A percentile compares a stretch with the other conserved stretches of the same genome.
phyloP scores from a whole-genome alignment of 2,329 filamentous ascomycete genomes.

The Tolypocladium endophyticum region DNA sequence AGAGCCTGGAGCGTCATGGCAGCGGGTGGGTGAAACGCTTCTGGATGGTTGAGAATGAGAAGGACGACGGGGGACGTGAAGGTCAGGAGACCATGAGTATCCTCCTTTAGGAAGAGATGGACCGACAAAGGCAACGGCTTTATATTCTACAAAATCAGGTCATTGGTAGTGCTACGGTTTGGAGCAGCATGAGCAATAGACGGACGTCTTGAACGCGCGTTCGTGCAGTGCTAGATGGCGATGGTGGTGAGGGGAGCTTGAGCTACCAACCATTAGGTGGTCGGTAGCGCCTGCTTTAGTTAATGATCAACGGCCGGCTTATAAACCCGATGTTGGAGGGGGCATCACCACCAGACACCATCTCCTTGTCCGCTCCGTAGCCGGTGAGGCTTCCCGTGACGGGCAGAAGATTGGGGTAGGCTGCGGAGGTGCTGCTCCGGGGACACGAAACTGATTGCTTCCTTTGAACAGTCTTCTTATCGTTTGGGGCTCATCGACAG shows the following conservation, averaged over 20 bases:
- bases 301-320: neutral
- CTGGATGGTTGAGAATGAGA: neutral
- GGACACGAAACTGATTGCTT: too few species aligned
- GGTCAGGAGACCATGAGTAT: neutral
- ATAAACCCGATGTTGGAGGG: neutral
- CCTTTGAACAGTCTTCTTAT: too few species aligned
- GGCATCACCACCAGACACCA: neutral
- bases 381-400: neutral
- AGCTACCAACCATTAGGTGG: too few species aligned
- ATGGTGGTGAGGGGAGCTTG: neutral
- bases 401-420: neutral
- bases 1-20: neutral
- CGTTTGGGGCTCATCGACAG: neutral
- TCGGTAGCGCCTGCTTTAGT: neutral
- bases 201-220: neutral
- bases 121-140: neutral
- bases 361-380: neutral
- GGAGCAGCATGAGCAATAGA: neutral
- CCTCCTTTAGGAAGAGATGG: too few species aligned
- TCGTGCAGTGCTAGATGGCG: neutral
- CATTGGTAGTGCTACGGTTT: neutral
- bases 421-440: neutral
- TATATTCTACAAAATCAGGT: neutral
- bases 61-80: neutral
- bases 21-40: neutral